A percentile compares a stretch with the other conserved stretches of the same genome.
Conservation (phyloP, 164 flowering plant species). For the Vitis labrusca region DNA sequence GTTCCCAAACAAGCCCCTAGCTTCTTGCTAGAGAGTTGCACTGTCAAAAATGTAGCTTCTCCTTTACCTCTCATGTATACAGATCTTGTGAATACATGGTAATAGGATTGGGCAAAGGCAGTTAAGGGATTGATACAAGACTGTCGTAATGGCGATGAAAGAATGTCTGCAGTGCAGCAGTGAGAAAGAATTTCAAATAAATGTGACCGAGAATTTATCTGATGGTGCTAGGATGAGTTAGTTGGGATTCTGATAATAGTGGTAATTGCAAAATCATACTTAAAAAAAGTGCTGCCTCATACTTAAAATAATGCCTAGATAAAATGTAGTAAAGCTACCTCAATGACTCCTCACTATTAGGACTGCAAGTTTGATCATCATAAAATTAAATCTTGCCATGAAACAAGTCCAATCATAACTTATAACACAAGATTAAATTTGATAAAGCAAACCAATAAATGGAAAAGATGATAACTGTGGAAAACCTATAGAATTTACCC, state of each 20-base stretch:
- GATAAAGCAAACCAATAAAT: background rate
- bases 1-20: too few relatives aligned
- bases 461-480: background rate
- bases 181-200: background rate
- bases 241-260: background rate
- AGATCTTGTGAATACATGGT: background rate
- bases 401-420: too few relatives aligned
- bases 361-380: too few relatives aligned
- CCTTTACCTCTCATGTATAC: background rate
- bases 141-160: background rate
- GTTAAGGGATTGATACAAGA: background rate
- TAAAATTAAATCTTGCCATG: too few relatives aligned
- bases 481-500: conserved; percentile 42
- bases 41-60: background rate
- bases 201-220: background rate
- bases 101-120: background rate
- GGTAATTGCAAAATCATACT: background rate
- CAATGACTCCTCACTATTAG: too few relatives aligned
- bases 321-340: too few relatives aligned
- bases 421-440: too few relatives aligned
- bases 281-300: background rate
- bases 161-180: background rate
- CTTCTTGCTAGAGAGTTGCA: too few relatives aligned
- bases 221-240: background rate
- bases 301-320: too few relatives aligned